phyloP scores from a whole-genome alignment of 352 stramenopile species.

The Phytophthora nicotianae region DNA sequence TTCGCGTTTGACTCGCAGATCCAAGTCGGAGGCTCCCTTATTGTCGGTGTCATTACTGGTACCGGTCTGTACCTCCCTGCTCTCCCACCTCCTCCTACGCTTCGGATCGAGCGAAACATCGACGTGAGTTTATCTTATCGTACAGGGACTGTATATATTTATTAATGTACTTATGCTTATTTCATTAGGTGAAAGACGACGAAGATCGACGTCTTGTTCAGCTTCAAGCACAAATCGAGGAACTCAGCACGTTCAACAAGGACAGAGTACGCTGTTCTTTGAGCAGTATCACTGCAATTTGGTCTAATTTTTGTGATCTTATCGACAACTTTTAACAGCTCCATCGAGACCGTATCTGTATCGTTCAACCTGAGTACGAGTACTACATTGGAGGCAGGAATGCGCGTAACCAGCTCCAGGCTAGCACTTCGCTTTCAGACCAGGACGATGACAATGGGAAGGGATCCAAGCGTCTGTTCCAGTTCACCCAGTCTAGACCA shows the following conservation, averaged over 20 bases:
- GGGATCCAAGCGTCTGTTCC: slow-evolving; percentile 44
- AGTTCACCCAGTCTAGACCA: slow-evolving; percentile 35
- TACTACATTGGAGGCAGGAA: slow-evolving; percentile 39
- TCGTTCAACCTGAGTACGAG: slow-evolving; percentile 72
- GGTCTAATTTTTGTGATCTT: slow-evolving; percentile 1
- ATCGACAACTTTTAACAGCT: slow-evolving; percentile 39
- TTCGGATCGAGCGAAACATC: slow-evolving; percentile 95
- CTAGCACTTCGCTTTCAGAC: slow-evolving; percentile 30
- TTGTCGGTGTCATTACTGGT: slow-evolving; percentile 91
- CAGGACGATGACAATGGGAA: slow-evolving; percentile 54
- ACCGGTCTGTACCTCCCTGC: slow-evolving; percentile 94
- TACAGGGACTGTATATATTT: not conserved
- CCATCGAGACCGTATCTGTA: slow-evolving; percentile 62
- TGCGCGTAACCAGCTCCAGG: slow-evolving; percentile 35
- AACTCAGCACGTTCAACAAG: slow-evolving; percentile 82
- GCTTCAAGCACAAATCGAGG: slow-evolving; percentile 93
- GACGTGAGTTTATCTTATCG: slow-evolving; percentile 56
- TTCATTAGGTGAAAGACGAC: slow-evolving; percentile 88
- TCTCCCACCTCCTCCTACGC: slow-evolving; percentile 92
- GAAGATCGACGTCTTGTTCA: slow-evolving; percentile 94
- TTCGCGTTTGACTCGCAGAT: slow-evolving; percentile 95
- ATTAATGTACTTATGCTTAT: slow-evolving; percentile 4
- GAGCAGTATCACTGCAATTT: not conserved
- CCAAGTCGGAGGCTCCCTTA: slow-evolving; percentile 88
- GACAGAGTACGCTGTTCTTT: slow-evolving; percentile 53